Conservation (phyloP, 768 basidiomycete genomes). For the Boletus vinaceobasis region DNA sequence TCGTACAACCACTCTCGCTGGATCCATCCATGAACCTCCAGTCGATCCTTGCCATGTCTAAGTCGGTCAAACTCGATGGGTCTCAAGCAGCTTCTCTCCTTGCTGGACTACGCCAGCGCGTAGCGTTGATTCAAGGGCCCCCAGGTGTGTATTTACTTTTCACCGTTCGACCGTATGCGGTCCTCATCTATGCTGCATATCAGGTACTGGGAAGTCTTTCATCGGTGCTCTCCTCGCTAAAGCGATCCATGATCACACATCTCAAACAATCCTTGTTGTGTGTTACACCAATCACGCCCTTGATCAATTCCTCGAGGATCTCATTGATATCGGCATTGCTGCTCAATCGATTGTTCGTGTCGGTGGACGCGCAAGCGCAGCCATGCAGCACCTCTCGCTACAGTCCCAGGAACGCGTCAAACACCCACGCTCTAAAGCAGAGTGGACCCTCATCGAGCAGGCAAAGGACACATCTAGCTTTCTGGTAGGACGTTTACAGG, state of each 20-base stretch:
- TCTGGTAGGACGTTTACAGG: conserved; percentile 24
- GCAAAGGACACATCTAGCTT: conserved; percentile 27
- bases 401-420: conserved; percentile 35
- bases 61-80: conserved; percentile 45
- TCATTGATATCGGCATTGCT: conserved; percentile 59
- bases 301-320: conserved; percentile 64
- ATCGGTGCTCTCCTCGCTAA: conserved; percentile 68
- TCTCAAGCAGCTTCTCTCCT: conserved; percentile 50
- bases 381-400: conserved; percentile 47
- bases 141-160: conserved; percentile 45
- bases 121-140: conserved; percentile 69
- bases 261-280: conserved; percentile 57
- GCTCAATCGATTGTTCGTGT: conserved; percentile 49
- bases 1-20: conserved; percentile 28
- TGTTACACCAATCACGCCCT: conserved; percentile 77
- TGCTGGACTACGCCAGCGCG: conserved; percentile 49
- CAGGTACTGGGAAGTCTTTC: conserved; percentile 75
- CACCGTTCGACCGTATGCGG: not conserved
- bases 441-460: conserved; percentile 42
- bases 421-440: conserved; percentile 26
- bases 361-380: conserved; percentile 49
- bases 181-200: not conserved
- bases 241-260: conserved; percentile 46
- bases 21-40: conserved; percentile 42
- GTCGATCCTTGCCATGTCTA: conserved; percentile 33